A percentile compares a stretch with the other conserved stretches of the same genome.
phyloP scores from a whole-genome alignment of 2,329 filamentous ascomycete species.

The Curvularia spicifera region DNA sequence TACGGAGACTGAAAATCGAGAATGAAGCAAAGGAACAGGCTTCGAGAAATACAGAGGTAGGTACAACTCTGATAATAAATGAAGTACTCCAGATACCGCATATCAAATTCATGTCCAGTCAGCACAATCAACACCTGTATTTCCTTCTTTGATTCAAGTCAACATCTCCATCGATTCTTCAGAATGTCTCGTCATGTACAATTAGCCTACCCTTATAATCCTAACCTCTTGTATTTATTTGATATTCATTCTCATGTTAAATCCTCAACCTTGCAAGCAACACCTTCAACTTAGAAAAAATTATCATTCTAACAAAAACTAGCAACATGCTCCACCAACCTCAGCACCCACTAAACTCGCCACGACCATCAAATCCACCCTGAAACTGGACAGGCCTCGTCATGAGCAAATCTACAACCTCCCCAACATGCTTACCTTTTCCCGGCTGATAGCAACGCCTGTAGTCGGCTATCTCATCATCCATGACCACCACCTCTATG shows the following conservation, averaged over 20 bases:
- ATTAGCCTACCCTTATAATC: background rate
- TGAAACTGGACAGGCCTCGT: constrained; percentile 43
- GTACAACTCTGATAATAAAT: background rate
- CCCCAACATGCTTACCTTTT: constrained; percentile 91
- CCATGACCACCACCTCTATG: constrained; percentile 77
- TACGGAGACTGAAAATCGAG: constrained; percentile 16
- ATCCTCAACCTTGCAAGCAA: background rate
- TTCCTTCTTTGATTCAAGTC: background rate
- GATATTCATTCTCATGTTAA: background rate
- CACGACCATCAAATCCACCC: constrained; percentile 38
- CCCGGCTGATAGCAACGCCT: constrained; percentile 81
- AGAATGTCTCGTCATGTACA: background rate
- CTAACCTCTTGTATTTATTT: background rate
- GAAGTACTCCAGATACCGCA: background rate
- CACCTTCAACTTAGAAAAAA: background rate
- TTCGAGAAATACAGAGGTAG: constrained; percentile 23
- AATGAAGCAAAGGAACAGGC: constrained; percentile 16
- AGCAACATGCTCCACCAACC: constrained; percentile 1
- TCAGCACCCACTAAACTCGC: constrained; percentile 32
- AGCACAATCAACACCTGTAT: background rate
- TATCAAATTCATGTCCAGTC: background rate
- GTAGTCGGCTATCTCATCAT: constrained; percentile 88
- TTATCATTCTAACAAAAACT: background rate
- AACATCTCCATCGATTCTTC: background rate
- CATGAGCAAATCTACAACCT: constrained; percentile 93